Conservation (phyloP, 2,329 filamentous ascomycete species). For the Lecanicillium sp. region DNA sequence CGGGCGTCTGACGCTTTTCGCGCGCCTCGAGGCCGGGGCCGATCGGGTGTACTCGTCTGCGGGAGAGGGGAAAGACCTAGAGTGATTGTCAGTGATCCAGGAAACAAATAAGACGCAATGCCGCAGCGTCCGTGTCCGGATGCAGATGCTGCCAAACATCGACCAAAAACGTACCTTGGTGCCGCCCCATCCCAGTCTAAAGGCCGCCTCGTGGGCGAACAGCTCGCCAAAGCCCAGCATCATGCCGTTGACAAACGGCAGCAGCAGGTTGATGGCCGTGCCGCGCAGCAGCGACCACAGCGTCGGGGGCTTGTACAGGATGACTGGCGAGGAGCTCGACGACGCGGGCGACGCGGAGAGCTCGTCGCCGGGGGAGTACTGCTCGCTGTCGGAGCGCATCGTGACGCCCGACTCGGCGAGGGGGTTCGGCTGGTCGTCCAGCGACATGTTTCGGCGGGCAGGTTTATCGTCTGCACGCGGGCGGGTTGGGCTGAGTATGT, state of each 20-base stretch:
- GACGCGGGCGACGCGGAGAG: constrained; percentile 55
- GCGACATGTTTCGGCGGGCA: constrained; percentile 13
- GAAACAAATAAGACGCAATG: not conserved
- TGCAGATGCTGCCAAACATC: not conserved
- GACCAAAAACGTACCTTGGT: constrained; percentile 69
- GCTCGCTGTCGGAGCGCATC: constrained; percentile 77
- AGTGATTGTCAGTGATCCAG: constrained; percentile 13
- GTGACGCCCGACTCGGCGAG: constrained; percentile 70
- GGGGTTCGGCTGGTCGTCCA: constrained; percentile 36
- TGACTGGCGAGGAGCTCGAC: constrained; percentile 57
- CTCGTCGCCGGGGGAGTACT: constrained; percentile 64
- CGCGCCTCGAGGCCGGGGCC: constrained; percentile 80
- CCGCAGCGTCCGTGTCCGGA: not conserved
- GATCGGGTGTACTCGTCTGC: constrained; percentile 60
- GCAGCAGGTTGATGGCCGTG: constrained; percentile 87
- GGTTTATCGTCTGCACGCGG: too few species aligned
- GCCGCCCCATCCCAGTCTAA: constrained; percentile 83
- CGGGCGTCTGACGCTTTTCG: constrained; percentile 49
- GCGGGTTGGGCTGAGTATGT: too few species aligned
- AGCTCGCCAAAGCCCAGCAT: constrained; percentile 98
- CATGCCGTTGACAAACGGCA: constrained; percentile 95
- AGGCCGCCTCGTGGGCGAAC: constrained; percentile 93
- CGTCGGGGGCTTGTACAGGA: constrained; percentile 85
- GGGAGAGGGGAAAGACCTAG: constrained; percentile 52
- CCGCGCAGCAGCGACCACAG: constrained; percentile 80